These are phyloP conservation scores for Fusarium sp. DNA, from an alignment of 2,329 filamentous ascomycete genomes.

Conservation along the genomic window DNA sequence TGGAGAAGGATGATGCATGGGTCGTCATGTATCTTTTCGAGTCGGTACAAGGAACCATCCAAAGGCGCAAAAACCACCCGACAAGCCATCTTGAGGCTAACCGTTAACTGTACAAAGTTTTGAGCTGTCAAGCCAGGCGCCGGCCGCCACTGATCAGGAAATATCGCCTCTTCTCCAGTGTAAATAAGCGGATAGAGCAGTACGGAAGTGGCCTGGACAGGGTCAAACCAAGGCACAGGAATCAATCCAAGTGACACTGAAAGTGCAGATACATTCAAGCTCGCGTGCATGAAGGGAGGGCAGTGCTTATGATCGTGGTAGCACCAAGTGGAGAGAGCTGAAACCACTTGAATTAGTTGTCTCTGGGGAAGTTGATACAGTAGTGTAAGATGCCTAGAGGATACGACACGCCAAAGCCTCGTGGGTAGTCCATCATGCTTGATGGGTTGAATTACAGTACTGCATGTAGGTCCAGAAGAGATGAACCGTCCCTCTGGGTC, in stretches of 20 bases:
- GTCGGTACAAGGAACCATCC: constrained; percentile 12
- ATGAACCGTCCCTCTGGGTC: constrained; percentile 28
- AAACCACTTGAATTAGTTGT: constrained; percentile 22
- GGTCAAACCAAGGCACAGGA: constrained; percentile 18
- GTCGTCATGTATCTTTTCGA: neutral
- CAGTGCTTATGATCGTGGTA: constrained; percentile 7
- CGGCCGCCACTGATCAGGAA: constrained; percentile 10
- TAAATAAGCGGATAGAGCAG: neutral
- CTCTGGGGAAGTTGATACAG: constrained; percentile 13
- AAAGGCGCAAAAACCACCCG: constrained; percentile 17
- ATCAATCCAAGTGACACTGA: neutral
- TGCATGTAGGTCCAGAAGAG: neutral
- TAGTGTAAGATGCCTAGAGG: neutral
- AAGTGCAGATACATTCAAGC: neutral
- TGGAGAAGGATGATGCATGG: constrained; percentile 22
- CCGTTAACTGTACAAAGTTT: neutral
- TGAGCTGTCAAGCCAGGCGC: constrained; percentile 10
- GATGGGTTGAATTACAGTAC: neutral
- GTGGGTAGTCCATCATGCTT: neutral
- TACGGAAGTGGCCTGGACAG: neutral
- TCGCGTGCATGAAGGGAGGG: constrained; percentile 13
- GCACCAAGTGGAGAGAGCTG: constrained; percentile 26
- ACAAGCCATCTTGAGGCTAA: constrained; percentile 10
- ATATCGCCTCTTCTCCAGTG: constrained; percentile 7
- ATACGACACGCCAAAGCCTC: constrained; percentile 15